These are phyloP conservation scores for Suillus decipiens DNA, from an alignment of 768 basidiomycete genomes.

Conservation along the genomic window DNA sequence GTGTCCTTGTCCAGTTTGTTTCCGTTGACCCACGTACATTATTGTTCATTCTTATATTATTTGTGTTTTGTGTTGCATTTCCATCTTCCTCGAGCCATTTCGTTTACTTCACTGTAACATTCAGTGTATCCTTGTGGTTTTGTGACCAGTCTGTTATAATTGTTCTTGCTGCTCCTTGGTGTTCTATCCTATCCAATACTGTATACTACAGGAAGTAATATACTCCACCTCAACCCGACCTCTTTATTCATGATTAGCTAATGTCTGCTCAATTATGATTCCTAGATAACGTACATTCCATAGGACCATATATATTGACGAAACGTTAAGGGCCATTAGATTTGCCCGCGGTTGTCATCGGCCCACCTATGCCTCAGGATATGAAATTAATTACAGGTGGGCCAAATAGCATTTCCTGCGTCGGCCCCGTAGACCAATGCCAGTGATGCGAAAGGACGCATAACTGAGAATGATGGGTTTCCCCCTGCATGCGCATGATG, in stretches of 20 bases:
- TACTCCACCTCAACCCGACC: not conserved
- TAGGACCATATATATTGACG: not conserved
- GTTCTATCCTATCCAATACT: not conserved
- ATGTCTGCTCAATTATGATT: not conserved
- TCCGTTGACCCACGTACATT: not conserved
- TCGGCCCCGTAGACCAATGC: not conserved
- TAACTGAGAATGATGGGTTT: not conserved
- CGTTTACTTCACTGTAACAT: not conserved
- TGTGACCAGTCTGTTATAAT: not conserved
- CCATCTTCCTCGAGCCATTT: not conserved
- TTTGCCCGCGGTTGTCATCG: not conserved
- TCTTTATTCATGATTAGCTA: not conserved
- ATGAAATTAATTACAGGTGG: not conserved
- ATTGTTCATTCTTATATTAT: slow-evolving; percentile 2
- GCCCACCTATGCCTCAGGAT: not conserved
- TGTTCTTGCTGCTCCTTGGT: not conserved
- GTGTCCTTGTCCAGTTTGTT: not conserved
- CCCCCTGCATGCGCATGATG: slow-evolving; percentile 8
- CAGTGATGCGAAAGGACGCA: not conserved
- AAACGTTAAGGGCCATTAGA: not conserved
- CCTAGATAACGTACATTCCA: not conserved
- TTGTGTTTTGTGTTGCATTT: slow-evolving; percentile 5
- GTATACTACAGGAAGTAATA: not conserved
- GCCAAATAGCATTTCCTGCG: not conserved
- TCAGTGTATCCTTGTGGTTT: not conserved